Base-by-base conservation (phyloP, 2,329 filamentous ascomycete genomes). In the Mollisia scopiformis region DNA sequence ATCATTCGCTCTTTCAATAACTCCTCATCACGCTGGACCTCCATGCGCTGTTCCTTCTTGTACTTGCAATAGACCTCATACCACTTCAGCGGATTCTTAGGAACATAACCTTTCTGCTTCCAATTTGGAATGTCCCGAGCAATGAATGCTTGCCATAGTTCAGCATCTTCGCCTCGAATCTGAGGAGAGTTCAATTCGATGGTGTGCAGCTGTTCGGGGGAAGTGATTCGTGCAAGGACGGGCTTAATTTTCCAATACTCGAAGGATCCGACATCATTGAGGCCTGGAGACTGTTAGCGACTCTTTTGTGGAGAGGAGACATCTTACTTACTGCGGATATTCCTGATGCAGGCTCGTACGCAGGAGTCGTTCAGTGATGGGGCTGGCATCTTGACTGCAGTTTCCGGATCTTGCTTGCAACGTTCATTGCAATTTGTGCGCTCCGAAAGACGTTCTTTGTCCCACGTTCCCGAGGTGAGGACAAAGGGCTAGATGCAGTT, bases 121-220 rank as follows among this genome's bases (percentile, higher is more conserved):
- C 77, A 76, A 74, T 87, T 88, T 58, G 85, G 78, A 63, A 97
- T 91, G 69, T 97, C 88, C 51, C 87, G 85, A 55, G 85, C 84
- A 74, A 98, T 95, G 70, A 97, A 84, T 28, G 85, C 83, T 43
- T 86, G 77, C 94, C 94, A 97, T 63, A 94, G 79, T 68, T 93
- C 89, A 21, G 79, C 82, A 39, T 88, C 88, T 58, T 90, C 81
- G 37, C 86, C 86, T 62, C 84, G 80, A 55, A 97, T 82, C 65
- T 96, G 91, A 0, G 92, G 91, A 5, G 88, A 93, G 71, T 88
- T 87, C 54, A 82, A 63, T 76, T 97, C 93, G 61, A 97, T 83
- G 59, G 82, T 72, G 69, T 86, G 88, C 31, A 98, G 85, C 73
- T 96, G 93, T 47, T 83, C 77, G 1, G 93, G 88, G 65, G 84